phyloP scores from a whole-genome alignment of 228 moss, liverwort and hornwort genomes.

The Sphagnum magellanicum region DNA sequence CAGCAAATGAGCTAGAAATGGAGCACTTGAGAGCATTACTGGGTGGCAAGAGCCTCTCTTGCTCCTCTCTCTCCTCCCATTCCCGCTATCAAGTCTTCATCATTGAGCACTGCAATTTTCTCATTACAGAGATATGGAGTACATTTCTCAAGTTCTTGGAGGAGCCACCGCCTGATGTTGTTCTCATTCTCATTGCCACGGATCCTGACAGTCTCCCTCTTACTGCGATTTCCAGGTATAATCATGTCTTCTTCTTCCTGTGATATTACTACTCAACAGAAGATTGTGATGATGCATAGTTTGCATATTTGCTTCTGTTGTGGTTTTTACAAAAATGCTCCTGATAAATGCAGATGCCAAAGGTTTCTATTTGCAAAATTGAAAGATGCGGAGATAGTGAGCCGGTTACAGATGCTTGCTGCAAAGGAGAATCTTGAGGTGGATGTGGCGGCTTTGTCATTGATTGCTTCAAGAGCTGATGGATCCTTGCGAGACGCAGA shows the following conservation, averaged over 20 bases:
- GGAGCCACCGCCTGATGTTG: slow-evolving; percentile 62
- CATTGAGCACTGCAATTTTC: slow-evolving; percentile 68
- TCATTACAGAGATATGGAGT: slow-evolving; percentile 60
- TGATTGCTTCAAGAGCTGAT: slow-evolving; percentile 64
- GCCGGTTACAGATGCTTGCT: slow-evolving; percentile 48
- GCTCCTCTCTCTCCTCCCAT: slow-evolving; percentile 21
- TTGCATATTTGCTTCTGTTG: too few species aligned
- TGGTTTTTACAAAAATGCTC: neutral
- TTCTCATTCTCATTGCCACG: slow-evolving; percentile 73
- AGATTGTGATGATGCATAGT: too few species aligned
- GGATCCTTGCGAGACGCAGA: slow-evolving; percentile 83
- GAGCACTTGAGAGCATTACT: slow-evolving; percentile 40
- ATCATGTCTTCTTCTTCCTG: too few species aligned
- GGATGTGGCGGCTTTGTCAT: slow-evolving; percentile 48
- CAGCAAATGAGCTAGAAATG: slow-evolving; percentile 39
- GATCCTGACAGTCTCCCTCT: slow-evolving; percentile 61
- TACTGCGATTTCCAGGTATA: slow-evolving; percentile 42
- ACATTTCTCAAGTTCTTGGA: slow-evolving; percentile 74
- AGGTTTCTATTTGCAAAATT: slow-evolving; percentile 76
- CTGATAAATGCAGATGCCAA: slow-evolving; percentile 40
- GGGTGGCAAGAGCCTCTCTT: slow-evolving; percentile 23
- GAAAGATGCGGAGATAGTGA: slow-evolving; percentile 62
- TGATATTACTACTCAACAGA: too few species aligned
- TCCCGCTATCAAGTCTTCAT: slow-evolving; percentile 66
- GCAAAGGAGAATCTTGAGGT: slow-evolving; percentile 47